Evolutionary conservation across 192 early-diverging fungal genomes (phyloP), one percentile per base, ranked within the genome.

Genomic region (Backusella psychrophila): DNA sequence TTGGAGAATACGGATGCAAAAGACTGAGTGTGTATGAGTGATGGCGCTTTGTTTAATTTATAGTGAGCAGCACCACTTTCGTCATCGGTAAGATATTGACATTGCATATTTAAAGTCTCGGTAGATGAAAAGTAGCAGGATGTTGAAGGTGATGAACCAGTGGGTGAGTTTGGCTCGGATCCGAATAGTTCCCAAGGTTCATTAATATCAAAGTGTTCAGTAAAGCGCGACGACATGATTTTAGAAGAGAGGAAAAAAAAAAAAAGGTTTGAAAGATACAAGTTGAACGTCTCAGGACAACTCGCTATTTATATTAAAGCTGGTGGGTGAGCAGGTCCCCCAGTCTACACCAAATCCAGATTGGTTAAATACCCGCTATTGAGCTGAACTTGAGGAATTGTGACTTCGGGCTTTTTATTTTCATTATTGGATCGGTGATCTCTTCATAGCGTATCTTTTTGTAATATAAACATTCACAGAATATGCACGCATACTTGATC

Each of bases 191-290:
- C 68, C 68, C 68, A 69, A 21, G 44, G 21, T 23, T 44, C 39
- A 31, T 71, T 29, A 1, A 71, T 26, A 49, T 71, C 44, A 44
- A 71, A 71, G 42, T 41, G 19, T 49, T 71, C 70, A 46, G 70
- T 71, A 71, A 71, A 71, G 14, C 70, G 39, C 31, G 70, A 71
- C 29, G 39, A 31, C 70, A 71, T 71, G 23, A 17, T 44, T 15
- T 33, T 15, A 26, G 12, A 46, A 26, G 11, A 17, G 46, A 71
- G 46, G 1, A 9, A 31, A 19, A 29, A 71, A 46, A 49, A 71
- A n/a, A 29, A 70, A 23, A 70, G 14, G 35, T 39, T 39, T 26
- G 29, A 33, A n/a, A 31, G 19, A 29, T 17, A 6, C 8, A 8
- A 36, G 15, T n/a, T 15, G 21, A 15, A 1, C 11, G 19, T 33